phyloP scores from a whole-genome alignment of 1,284 basidiomycete genomes.

The Malassezia psittaci region DNA sequence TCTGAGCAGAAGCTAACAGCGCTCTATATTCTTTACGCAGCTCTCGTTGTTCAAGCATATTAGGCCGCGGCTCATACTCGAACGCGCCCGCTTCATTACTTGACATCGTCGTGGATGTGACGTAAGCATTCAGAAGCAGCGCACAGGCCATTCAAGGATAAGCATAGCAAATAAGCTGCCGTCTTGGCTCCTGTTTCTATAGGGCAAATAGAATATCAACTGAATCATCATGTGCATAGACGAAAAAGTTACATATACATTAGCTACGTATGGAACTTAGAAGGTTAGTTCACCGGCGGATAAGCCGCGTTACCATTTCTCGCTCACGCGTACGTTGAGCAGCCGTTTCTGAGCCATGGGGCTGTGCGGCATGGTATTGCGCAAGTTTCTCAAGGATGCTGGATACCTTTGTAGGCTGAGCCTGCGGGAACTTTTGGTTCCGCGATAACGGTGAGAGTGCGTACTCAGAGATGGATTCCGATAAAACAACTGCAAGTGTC shows the following conservation, averaged over 20 bases:
- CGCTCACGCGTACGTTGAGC: slow-evolving; percentile 17
- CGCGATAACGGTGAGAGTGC: slow-evolving; percentile 31
- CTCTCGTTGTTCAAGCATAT: slow-evolving; percentile 22
- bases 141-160: too few species aligned
- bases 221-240: too few species aligned
- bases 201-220: too few species aligned
- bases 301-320: slow-evolving; percentile 19
- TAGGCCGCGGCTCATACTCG: slow-evolving; percentile 28
- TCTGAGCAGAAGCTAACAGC: slow-evolving; percentile 27
- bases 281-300: slow-evolving; percentile 7
- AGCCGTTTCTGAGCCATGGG: slow-evolving; percentile 10
- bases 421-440: slow-evolving; percentile 18
- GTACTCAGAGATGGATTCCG: slow-evolving; percentile 74
- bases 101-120: not conserved
- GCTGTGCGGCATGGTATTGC: slow-evolving; percentile 14
- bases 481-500: slow-evolving; percentile 67
- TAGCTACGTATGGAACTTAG: too few species aligned
- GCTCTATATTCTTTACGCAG: slow-evolving; percentile 28
- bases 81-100: slow-evolving; percentile 9
- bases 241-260: too few species aligned
- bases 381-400: slow-evolving; percentile 22
- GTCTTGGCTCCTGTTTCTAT: too few species aligned
- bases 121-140: not conserved
- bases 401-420: slow-evolving; percentile 20
- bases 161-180: too few species aligned